phyloP scores from a whole-genome alignment of 768 basidiomycete genomes.

The Mycena galopus region DNA sequence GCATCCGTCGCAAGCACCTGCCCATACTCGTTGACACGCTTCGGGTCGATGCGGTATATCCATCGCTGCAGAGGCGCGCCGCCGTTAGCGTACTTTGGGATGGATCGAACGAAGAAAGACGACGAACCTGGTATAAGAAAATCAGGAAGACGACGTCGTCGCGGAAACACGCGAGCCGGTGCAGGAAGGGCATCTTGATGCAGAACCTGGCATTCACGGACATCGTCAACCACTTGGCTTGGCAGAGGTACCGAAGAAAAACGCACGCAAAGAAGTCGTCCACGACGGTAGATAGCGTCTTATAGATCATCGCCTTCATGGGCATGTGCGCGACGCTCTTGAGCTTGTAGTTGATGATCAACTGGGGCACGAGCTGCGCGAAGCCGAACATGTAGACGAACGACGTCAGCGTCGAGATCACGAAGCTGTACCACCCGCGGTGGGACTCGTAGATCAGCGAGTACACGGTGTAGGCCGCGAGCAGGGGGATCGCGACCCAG shows the following conservation, averaged over 20 bases:
- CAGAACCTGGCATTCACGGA: constrained; percentile 72
- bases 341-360: constrained; percentile 98
- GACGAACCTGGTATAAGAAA: constrained; percentile 89
- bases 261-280: constrained; percentile 93
- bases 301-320: constrained; percentile 98
- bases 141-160: constrained; percentile 94
- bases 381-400: constrained; percentile 99
- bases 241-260: background rate
- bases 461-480: constrained; percentile 83
- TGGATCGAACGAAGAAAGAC: background rate
- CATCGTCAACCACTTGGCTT: constrained; percentile 20
- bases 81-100: background rate
- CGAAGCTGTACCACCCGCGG: constrained; percentile 96
- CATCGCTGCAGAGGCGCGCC: constrained; percentile 73
- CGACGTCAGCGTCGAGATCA: constrained; percentile 92
- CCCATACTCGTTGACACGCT: constrained; percentile 96
- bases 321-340: constrained; percentile 99
- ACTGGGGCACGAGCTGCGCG: constrained; percentile 87
- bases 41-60: constrained; percentile 97
- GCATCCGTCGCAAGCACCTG: constrained; percentile 76
- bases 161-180: constrained; percentile 91
- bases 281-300: constrained; percentile 89
- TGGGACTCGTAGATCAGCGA: constrained; percentile 88
- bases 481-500: constrained; percentile 86
- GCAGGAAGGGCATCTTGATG: constrained; percentile 97